phyloP scores from a whole-genome alignment of 2,329 filamentous ascomycete species.

The Dactylonectria estremocensis region DNA sequence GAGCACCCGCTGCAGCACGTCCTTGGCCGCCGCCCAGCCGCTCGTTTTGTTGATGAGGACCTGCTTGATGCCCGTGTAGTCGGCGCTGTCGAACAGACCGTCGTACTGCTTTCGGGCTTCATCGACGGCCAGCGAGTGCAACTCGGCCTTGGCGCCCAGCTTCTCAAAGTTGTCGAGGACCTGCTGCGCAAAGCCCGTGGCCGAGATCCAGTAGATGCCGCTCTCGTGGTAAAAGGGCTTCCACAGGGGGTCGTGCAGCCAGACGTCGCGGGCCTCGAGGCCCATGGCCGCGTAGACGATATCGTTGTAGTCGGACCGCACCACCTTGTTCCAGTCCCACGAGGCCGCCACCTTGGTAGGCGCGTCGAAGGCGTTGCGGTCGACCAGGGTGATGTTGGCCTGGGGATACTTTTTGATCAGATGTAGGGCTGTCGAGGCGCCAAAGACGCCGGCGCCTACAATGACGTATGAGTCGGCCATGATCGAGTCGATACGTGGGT shows the following conservation, averaged over 20 bases:
- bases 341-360: constrained; percentile 1
- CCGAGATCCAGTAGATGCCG: constrained; percentile 7
- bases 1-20: background rate
- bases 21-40: constrained; percentile 3
- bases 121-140: background rate
- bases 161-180: background rate
- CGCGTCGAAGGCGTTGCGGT: constrained; percentile 67
- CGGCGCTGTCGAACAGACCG: background rate
- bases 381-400: constrained; percentile 68
- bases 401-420: constrained; percentile 65
- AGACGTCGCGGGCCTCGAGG: constrained; percentile 3
- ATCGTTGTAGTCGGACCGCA: constrained; percentile 40
- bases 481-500: background rate
- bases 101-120: background rate
- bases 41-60: constrained; percentile 6
- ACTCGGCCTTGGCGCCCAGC: background rate
- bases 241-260: constrained; percentile 2
- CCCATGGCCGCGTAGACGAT: constrained; percentile 1
- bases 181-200: background rate
- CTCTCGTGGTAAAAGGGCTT: constrained; percentile 5
- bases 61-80: constrained; percentile 5
- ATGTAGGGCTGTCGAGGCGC: constrained; percentile 73
- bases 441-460: constrained; percentile 75
- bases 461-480: constrained; percentile 63
- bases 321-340: constrained; percentile 41